Evolutionary conservation across 73 alveolate genomes (phyloP).

Genomic region (Paramecium primaurelia): DNA sequence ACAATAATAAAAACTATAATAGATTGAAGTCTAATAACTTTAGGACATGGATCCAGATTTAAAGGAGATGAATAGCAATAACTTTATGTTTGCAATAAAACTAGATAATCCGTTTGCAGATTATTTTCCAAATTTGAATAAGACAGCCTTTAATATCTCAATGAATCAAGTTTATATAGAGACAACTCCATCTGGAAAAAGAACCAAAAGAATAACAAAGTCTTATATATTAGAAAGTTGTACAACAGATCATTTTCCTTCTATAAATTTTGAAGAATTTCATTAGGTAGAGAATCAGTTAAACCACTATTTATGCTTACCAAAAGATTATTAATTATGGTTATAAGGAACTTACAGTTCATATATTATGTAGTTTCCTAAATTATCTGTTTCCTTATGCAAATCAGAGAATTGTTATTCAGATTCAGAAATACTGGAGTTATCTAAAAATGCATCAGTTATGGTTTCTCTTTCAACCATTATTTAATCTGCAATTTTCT

Average conservation of each 20-base stretch:
- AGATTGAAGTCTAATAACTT: not conserved
- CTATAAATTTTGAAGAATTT: not conserved
- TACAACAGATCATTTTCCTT: not conserved
- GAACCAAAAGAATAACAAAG: not conserved
- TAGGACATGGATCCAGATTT: not conserved
- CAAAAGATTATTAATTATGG: not conserved
- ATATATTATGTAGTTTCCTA: not conserved
- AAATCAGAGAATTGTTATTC: not conserved
- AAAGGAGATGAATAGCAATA: not conserved
- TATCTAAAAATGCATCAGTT: not conserved
- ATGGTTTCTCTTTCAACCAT: not conserved
- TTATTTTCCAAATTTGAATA: not conserved
- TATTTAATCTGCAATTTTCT: not conserved
- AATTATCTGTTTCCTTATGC: not conserved
- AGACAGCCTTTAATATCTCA: not conserved
- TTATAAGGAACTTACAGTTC: not conserved
- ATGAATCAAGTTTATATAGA: not conserved
- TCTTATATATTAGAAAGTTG: not conserved
- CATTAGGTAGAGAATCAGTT: not conserved
- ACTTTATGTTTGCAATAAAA: not conserved
- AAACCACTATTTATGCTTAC: not conserved
- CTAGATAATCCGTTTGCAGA: not conserved
- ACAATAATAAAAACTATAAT: not conserved
- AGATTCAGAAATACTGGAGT: not conserved
- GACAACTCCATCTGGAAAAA: not conserved